Base-by-base conservation (phyloP, 2,329 filamentous ascomycete genomes). In the Venturia nashicola region DNA sequence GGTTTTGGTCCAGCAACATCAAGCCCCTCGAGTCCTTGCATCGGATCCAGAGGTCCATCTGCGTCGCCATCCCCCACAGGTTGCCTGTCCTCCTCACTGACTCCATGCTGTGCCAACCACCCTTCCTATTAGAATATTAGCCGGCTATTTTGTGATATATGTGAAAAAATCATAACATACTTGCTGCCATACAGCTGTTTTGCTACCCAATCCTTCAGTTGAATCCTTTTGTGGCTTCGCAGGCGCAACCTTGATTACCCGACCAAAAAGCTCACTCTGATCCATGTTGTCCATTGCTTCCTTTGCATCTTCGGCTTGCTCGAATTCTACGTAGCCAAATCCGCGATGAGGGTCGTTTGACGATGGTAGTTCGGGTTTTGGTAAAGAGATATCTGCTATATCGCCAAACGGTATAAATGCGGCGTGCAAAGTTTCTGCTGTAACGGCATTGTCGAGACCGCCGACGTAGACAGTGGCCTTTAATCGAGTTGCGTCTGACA, bases 241-340 rank as follows among this genome's bases (percentile, higher is more conserved):
- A 64, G 88, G 84, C 55, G 91, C 92, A 61, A 97, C 93, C 74
- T 92, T 96, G 74, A 99, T 88, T 16, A 94, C 87, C 65, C 90
- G 85, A 12, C 94, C 95, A 73, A 93, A 97, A 57, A 99, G 83
- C 77, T 97, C 93, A 66, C 92, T 89, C 74, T 96, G 91, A 73
- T 99, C 91, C 93, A 99, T 97, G 73, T 99, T 99, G 80, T 97
- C 91, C 74, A 99, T 96, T 61, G 94, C 94, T 76, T 97, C 93
- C 71, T 87, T 87, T 36, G 92, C 93, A 76, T 99, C 94, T 65
- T 87, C 84, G 14, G 86, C 82, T 65, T 91, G 83, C 70, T 97
- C 91, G 72, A 90, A 99, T 72, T 99, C 94, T 61, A 99, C 90
- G 73, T 99, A 97, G 65, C 92, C 94, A 75, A 97, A 99, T 0